Base-by-base conservation (phyloP, 1,284 basidiomycete genomes). In the Pseudozyma pruni region DNA sequence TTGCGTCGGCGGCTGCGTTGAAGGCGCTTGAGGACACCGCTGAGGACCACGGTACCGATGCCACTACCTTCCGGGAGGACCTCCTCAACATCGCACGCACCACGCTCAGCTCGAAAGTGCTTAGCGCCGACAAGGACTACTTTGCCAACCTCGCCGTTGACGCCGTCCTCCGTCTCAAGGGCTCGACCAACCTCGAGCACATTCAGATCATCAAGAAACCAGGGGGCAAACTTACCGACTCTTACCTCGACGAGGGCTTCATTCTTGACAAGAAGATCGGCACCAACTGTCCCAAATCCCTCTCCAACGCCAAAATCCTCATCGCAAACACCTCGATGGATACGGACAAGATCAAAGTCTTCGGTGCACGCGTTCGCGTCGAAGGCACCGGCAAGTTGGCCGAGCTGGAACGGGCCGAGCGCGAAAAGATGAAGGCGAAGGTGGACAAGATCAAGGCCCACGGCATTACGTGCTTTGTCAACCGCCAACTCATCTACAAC, bases 181-280 rank as follows among this genome's bases (percentile, higher is more conserved):
- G 94, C 25, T 95, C 93, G 33, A 95, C 93, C 54, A 91, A 98
- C 85, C 86, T 99, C 23, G 96, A 99, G 77, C 94, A 98, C 83
- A 98, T 99, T 73, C 96, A 99, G 85, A 91, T 98, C 84, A 99
- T 98, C 86, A 99, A 99, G 87, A 98, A 98, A 85, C 91, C 93
- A 33, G 96, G 96, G 59, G 96, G 96, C 61, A 98, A 98, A 85
- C 88, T 99, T 69, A 96, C 94, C 8, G 95, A 98, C 81, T 96
- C 93, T 16, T 99, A 98, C 86, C 89, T 99, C 42, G 94, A 97
- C 81, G 95, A 98, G 86, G 94, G 95, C 27, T 99, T 98, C 85
- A 98, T 99, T 81, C 89, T 99, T 43, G 93, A 98, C 85, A 99
- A 99, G 86, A 88, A 89, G 19, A 97, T 98, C 69, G 92, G 92